These are phyloP conservation scores for Piper betle DNA, from an alignment of 164 flowering plant genomes.

Conservation along the genomic window DNA sequence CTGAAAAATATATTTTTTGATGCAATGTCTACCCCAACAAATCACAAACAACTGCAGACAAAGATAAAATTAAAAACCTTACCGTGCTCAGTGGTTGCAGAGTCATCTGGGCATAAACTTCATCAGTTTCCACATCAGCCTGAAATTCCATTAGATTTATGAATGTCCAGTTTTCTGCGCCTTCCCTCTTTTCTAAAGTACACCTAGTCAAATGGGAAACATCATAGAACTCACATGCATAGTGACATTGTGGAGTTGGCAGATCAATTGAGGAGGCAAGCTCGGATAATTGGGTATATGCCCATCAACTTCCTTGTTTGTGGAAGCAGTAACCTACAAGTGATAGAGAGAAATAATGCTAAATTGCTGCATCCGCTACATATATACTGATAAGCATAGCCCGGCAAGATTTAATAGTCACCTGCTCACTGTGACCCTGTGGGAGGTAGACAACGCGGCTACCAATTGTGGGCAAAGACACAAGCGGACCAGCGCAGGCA, in stretches of 20 bases:
- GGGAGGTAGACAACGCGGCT: conserved; percentile 80
- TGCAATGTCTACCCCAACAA: not conserved
- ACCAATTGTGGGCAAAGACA: conserved; percentile 65
- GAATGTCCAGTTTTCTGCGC: not conserved
- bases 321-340: conserved; percentile 63
- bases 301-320: conserved; percentile 69
- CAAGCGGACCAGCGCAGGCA: conserved; percentile 92
- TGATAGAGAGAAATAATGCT: conserved; percentile 1
- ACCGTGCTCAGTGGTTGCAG: conserved; percentile 75
- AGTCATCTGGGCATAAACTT: conserved; percentile 88
- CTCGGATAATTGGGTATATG: conserved; percentile 82
- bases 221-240: conserved; percentile 59
- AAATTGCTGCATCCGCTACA: not conserved
- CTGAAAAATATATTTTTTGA: conserved; percentile 15
- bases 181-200: not conserved
- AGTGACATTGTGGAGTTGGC: conserved; percentile 79
- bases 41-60: not conserved
- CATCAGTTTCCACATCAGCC: conserved; percentile 93
- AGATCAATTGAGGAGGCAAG: conserved; percentile 73
- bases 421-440: conserved; percentile 96
- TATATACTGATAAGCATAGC: not conserved
- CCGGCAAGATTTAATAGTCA: conserved; percentile 3
- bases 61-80: conserved; percentile 2
- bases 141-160: conserved; percentile 21
- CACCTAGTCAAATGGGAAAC: not conserved